Percentiles rank a stretch among this genome's conserved stretches.
These are phyloP conservation scores for Capsella bursapastoris DNA, from an alignment of 345 rosid species.

Conservation along the genomic window DNA sequence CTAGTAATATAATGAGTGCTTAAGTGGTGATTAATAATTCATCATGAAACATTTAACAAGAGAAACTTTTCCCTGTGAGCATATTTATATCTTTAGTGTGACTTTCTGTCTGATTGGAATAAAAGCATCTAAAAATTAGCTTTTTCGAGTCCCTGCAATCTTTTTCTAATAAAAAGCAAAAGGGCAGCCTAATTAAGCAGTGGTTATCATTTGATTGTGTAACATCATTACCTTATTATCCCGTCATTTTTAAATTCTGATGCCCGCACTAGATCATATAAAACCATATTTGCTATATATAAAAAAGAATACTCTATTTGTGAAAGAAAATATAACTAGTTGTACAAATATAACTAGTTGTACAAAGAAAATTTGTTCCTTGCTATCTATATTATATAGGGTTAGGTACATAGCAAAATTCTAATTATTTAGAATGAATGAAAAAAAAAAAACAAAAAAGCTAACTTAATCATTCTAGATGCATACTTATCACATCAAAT, in stretches of 20 bases:
- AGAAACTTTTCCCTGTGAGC: slow-evolving; percentile 12
- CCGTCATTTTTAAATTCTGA: background rate
- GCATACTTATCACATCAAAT: no score
- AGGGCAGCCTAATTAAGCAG: slow-evolving; percentile 3
- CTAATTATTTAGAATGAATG: no score
- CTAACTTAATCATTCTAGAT: no score
- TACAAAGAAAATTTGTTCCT: no score
- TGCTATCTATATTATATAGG: no score
- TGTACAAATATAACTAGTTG: no score
- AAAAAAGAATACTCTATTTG: background rate
- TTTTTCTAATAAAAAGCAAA: slow-evolving; percentile 12
- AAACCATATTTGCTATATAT: slow-evolving; percentile 3
- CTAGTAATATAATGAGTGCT: background rate
- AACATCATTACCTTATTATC: slow-evolving; percentile 43
- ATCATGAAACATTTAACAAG: background rate
- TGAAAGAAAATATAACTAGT: no score
- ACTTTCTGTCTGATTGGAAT: slow-evolving; percentile 31
- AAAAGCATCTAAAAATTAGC: slow-evolving; percentile 41
- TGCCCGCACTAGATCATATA: slow-evolving; percentile 22
- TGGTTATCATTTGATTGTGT: slow-evolving; percentile 37
- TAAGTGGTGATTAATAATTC: background rate
- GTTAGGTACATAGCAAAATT: no score
- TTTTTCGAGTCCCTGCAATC: slow-evolving; percentile 8
- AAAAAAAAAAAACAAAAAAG: no score
- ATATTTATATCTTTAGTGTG: slow-evolving; percentile 17